A percentile compares a stretch with the other conserved stretches of the same genome.
These are phyloP conservation scores for Serendipita sp. DNA, from an alignment of 768 basidiomycete species.

Conservation along the genomic window DNA sequence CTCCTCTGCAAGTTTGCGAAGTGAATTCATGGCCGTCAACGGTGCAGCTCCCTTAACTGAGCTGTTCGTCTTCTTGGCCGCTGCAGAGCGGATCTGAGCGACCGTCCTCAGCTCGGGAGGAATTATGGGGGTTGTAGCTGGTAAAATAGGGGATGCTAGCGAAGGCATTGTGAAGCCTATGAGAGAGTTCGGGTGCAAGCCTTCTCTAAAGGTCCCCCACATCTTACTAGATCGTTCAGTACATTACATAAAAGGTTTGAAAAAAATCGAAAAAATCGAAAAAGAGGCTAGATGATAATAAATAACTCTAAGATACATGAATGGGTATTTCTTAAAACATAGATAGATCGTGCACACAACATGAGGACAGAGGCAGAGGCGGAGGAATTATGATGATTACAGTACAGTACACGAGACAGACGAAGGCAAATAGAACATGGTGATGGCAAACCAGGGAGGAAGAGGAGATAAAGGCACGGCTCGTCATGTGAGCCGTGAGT, in stretches of 20 bases:
- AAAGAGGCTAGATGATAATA: too few relatives aligned
- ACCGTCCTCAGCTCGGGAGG: neutral
- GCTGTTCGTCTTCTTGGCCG: constrained; percentile 1
- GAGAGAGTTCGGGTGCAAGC: neutral
- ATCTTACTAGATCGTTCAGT: too few relatives aligned
- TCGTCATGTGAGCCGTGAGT: constrained; percentile 4
- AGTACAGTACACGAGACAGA: neutral
- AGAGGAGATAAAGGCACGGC: neutral
- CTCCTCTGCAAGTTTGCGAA: neutral
- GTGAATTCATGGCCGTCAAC: constrained; percentile 3
- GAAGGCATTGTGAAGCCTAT: neutral
- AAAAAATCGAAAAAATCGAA: too few relatives aligned
- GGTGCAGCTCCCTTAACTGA: constrained; percentile 5
- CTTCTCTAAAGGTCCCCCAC: neutral
- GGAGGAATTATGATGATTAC: neutral
- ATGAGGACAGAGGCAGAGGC: neutral
- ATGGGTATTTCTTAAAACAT: neutral
- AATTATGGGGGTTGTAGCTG: neutral
- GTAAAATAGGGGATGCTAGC: neutral
- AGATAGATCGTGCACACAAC: neutral
- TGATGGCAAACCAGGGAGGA: neutral
- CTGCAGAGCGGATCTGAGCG: constrained; percentile 2
- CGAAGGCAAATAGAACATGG: neutral
- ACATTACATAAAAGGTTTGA: too few relatives aligned
- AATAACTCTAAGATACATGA: neutral